A percentile compares a stretch with the other conserved stretches of the same genome.
Evolutionary conservation across 1,284 basidiomycete species (phyloP).

Genomic region (Coniophora puteana): DNA sequence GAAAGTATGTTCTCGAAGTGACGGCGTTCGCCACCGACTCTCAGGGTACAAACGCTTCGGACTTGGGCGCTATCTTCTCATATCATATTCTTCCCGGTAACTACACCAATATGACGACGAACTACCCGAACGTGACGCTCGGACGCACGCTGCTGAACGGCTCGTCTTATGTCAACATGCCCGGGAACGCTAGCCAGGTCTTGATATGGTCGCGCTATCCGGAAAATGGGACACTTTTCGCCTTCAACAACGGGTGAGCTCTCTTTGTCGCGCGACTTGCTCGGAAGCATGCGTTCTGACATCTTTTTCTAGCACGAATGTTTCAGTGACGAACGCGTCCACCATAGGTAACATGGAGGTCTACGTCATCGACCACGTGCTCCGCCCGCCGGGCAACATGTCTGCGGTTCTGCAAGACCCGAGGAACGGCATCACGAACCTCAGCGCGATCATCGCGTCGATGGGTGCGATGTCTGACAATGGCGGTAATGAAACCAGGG

Average conservation of each 20-base stretch:
- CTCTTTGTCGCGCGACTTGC: background rate
- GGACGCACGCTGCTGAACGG: conserved; percentile 60
- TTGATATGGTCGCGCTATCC: conserved; percentile 56
- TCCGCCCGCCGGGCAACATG: conserved; percentile 53
- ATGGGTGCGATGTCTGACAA: conserved; percentile 17
- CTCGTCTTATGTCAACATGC: conserved; percentile 43
- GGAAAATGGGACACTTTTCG: conserved; percentile 39
- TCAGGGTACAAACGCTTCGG: conserved; percentile 32
- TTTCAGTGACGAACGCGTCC: conserved; percentile 44
- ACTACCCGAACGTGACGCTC: conserved; percentile 55
- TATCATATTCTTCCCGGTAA: conserved; percentile 64
- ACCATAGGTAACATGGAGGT: conserved; percentile 47
- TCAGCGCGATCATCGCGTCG: conserved; percentile 33
- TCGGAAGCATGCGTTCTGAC: no score
- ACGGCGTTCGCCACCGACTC: conserved; percentile 19
- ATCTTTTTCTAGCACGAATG: conserved; percentile 33
- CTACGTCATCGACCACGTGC: conserved; percentile 46
- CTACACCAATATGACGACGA: conserved; percentile 36
- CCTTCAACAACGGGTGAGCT: conserved; percentile 54
- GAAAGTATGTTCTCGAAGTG: background rate
- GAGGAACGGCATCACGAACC: conserved; percentile 26
- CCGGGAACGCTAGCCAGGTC: conserved; percentile 58
- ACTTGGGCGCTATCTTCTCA: conserved; percentile 45
- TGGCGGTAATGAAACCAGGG: conserved; percentile 27
- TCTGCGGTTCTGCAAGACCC: conserved; percentile 35